These are phyloP conservation scores for Beauveria australis DNA, from an alignment of 2,329 filamentous ascomycete species.

Conservation along the genomic window DNA sequence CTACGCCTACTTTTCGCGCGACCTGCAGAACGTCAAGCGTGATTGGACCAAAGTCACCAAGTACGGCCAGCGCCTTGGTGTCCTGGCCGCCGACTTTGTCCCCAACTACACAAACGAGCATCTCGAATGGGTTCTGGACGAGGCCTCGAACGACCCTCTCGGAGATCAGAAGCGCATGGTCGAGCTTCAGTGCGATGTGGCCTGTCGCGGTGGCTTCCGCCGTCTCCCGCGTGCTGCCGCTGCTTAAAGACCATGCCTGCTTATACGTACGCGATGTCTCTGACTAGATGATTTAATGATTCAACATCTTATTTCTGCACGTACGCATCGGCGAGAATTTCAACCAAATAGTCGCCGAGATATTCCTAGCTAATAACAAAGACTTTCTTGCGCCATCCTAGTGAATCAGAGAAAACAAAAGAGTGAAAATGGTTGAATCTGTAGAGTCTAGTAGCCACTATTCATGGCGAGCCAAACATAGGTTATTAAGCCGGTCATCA, in stretches of 20 bases:
- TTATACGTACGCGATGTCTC: background rate
- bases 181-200: constrained; percentile 58
- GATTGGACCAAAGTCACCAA: constrained; percentile 73
- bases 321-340: background rate
- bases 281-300: background rate
- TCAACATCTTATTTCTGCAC: background rate
- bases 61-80: constrained; percentile 66
- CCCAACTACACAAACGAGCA: constrained; percentile 71
- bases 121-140: constrained; percentile 56
- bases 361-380: too few relatives aligned
- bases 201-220: constrained; percentile 55
- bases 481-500: too few relatives aligned
- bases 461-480: too few relatives aligned
- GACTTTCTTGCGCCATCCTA: too few relatives aligned
- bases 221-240: constrained; percentile 28
- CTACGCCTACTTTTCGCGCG: constrained; percentile 67
- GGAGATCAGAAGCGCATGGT: constrained; percentile 71
- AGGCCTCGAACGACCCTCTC: constrained; percentile 56
- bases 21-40: constrained; percentile 64
- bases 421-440: too few relatives aligned
- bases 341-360: background rate
- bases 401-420: too few relatives aligned
- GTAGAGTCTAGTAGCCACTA: too few relatives aligned
- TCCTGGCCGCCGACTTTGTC: constrained; percentile 53
- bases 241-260: background rate